Evolutionary conservation across 192 early-diverging fungal species (phyloP).

Genomic region (Entrophospora sp.): DNA sequence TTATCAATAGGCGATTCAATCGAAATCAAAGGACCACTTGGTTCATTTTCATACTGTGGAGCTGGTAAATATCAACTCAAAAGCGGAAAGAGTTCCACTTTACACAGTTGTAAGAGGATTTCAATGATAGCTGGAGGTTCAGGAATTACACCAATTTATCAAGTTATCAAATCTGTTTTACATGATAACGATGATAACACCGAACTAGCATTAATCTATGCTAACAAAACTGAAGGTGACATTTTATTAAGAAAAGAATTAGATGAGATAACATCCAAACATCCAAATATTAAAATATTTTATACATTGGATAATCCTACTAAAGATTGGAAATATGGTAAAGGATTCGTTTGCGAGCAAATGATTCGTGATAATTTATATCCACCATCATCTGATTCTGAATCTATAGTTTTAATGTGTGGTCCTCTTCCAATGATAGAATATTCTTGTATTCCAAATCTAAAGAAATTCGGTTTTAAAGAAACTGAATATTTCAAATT

Average conservation of each 20-base stretch:
- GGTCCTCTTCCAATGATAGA: conserved; percentile 35
- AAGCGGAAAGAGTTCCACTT: background rate
- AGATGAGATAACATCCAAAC: conserved; percentile 45
- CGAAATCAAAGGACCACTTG: conserved; percentile 75
- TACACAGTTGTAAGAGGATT: conserved; percentile 41
- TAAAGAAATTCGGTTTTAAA: conserved; percentile 21
- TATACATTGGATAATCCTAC: conserved; percentile 44
- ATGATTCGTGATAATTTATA: conserved; percentile 28
- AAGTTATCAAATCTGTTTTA: conserved; percentile 62
- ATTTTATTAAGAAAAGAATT: conserved; percentile 64
- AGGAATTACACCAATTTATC: conserved; percentile 77
- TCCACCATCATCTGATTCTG: background rate
- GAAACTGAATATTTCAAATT: conserved; percentile 24
- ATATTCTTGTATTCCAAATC: conserved; percentile 27
- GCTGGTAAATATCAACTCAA: conserved; percentile 20
- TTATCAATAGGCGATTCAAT: conserved; percentile 66
- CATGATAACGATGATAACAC: conserved; percentile 57
- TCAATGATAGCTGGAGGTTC: conserved; percentile 83
- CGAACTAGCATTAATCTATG: conserved; percentile 67
- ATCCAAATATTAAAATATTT: conserved; percentile 56
- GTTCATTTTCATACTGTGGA: conserved; percentile 59
- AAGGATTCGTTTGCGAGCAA: conserved; percentile 24
- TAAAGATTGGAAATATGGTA: conserved; percentile 26
- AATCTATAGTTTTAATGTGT: conserved; percentile 33
- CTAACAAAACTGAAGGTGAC: conserved; percentile 68